Evolutionary conservation across 441 rosid species (phyloP), one percentile per base, ranked within the genome.

Genomic region (Sinapis alba): DNA sequence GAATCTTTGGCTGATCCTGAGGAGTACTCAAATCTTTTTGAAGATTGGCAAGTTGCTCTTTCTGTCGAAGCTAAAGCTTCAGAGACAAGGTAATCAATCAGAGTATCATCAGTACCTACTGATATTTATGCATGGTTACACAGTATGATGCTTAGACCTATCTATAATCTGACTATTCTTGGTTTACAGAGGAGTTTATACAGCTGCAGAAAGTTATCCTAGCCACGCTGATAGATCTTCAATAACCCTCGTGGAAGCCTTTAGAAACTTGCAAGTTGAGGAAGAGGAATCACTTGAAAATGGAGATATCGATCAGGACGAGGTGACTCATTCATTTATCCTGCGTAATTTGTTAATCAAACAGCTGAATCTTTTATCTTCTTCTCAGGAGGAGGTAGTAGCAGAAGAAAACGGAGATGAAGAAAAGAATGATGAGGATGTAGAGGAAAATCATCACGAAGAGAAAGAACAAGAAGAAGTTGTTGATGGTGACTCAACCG

Each of bases 1-100:
- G 98, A 96, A 77, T 94, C 98, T 72, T 78, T 96, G 82, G 98
- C 99, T 19, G 98, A 96, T 86, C 98, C 99, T 51, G 91, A 85
- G 70, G 99, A 96, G 84, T 94, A 96, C 78, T 83, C 98, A 20
- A 96, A 96, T 87, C 58, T 96, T 84, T 96, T 96, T 88, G 99
- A 96, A 69, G 98, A 96, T 86, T 94, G 98, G 99, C 96, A 96
- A 86, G 87, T 92, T 69, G 93, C 97, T 60, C 84, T 94, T 54
- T 87, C 98, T 12, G 84, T 96, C 36, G 99, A 96, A 80, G 85
- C 90, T 64, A 92, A 78, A 83, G 81, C 78, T 77, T 84, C 84
- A 30, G 96, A 85, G 84, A 87, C 88, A 50, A 89, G 98, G 98
- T 96, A 62, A 20, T 32, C 21, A 23, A 21, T n/a, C 65, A 62